Conservation (phyloP, 441 rosid species). For the Adansonia grandidieri region DNA sequence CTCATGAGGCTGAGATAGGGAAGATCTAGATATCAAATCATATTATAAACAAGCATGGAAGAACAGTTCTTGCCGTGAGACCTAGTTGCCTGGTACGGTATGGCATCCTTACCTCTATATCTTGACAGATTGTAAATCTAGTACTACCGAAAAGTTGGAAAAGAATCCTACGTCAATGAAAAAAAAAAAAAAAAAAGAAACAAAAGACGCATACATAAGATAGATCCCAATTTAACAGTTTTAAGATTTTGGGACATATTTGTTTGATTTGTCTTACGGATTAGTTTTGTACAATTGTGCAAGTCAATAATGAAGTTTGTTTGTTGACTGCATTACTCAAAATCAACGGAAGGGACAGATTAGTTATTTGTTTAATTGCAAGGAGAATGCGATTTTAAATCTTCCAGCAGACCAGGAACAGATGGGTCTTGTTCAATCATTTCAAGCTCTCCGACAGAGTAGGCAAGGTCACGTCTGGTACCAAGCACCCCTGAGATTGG, state of each 20-base stretch:
- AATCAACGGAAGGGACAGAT: slow-evolving; percentile 87
- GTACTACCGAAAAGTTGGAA: not conserved
- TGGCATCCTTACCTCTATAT: not conserved
- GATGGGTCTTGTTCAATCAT: slow-evolving; percentile 94
- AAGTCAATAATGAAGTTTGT: slow-evolving; percentile 9
- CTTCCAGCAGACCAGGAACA: slow-evolving; percentile 78
- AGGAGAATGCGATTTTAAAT: slow-evolving; percentile 92
- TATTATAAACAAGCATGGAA: slow-evolving; percentile 63
- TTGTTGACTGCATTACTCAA: slow-evolving; percentile 70
- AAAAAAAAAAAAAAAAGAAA: too few relatives aligned
- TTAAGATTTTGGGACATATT: too few relatives aligned
- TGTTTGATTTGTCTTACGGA: too few relatives aligned
- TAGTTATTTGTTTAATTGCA: slow-evolving; percentile 82
- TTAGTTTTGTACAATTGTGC: too few relatives aligned
- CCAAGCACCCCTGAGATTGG: too few relatives aligned
- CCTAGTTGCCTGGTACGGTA: slow-evolving; percentile 78
- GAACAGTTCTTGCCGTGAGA: slow-evolving; percentile 88
- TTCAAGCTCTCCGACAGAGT: too few relatives aligned
- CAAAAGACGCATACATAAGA: too few relatives aligned
- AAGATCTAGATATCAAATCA: slow-evolving; percentile 78
- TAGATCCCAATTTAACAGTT: too few relatives aligned
- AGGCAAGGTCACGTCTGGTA: too few relatives aligned
- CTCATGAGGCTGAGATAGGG: slow-evolving; percentile 91
- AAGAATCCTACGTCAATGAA: too few relatives aligned
- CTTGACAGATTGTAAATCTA: slow-evolving; percentile 4